phyloP scores from a whole-genome alignment of 2,329 filamentous ascomycete genomes.

The Pestalotiopsis sp. region DNA sequence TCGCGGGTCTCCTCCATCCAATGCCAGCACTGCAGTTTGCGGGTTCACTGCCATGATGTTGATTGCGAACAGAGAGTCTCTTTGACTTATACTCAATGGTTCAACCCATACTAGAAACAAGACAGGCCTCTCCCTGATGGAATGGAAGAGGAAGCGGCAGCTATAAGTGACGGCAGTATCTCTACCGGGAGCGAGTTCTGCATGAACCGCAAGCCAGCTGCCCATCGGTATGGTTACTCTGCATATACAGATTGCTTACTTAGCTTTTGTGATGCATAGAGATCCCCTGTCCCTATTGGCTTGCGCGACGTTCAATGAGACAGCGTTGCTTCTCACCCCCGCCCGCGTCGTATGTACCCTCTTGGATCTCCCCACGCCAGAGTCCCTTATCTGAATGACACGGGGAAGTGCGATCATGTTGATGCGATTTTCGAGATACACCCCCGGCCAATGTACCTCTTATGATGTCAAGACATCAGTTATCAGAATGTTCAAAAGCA shows the following conservation, averaged over 20 bases:
- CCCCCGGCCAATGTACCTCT: too few relatives aligned
- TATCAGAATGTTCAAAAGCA: too few relatives aligned
- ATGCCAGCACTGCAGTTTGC: not conserved
- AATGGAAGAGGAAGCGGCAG: not conserved
- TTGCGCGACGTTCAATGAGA: not conserved
- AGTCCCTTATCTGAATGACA: too few relatives aligned
- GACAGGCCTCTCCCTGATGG: not conserved
- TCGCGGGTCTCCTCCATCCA: not conserved
- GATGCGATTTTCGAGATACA: too few relatives aligned
- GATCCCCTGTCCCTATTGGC: not conserved
- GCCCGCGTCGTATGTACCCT: not conserved
- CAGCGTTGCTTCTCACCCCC: not conserved
- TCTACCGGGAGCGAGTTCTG: not conserved
- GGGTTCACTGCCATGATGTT: not conserved
- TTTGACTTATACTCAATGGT: not conserved
- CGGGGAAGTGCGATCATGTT: too few relatives aligned
- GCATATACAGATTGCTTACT: not conserved
- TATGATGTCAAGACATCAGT: too few relatives aligned
- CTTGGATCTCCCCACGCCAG: too few relatives aligned
- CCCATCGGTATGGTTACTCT: not conserved
- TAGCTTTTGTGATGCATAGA: not conserved
- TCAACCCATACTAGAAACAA: not conserved
- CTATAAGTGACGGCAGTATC: not conserved
- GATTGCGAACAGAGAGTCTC: not conserved
- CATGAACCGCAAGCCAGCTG: not conserved